Evolutionary conservation across 345 rosid genomes (phyloP).

Genomic region (Kandelia obovata): DNA sequence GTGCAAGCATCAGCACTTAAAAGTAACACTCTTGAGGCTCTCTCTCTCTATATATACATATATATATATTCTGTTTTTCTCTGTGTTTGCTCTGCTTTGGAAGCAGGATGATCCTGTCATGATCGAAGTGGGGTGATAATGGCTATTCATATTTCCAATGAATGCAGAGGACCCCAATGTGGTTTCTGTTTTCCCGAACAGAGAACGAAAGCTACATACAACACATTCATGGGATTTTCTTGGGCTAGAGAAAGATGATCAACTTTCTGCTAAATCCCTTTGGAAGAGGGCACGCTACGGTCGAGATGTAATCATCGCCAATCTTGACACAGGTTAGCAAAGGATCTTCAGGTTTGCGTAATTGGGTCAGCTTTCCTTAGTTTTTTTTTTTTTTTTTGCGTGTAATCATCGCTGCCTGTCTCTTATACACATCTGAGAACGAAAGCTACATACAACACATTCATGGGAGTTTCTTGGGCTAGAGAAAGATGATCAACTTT

Average conservation of each 20-base stretch:
- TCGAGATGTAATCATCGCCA: constrained; percentile 17
- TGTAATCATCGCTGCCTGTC: too few species aligned
- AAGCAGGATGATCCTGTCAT: too few species aligned
- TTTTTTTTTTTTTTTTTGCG: too few species aligned
- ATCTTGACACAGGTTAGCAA: constrained; percentile 17
- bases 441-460: constrained; percentile 17
- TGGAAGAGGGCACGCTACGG: constrained; percentile 16
- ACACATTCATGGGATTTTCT: constrained; percentile 26
- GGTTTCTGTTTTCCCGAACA: constrained; percentile 6
- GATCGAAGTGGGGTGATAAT: too few species aligned
- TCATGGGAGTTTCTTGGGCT: constrained; percentile 27
- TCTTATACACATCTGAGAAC: too few species aligned
- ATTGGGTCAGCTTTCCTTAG: too few species aligned
- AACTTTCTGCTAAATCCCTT: not conserved
- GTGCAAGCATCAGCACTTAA: constrained; percentile 3
- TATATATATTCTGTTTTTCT: not conserved
- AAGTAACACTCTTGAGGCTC: not conserved
- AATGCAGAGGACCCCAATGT: constrained; percentile 15
- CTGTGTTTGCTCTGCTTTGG: not conserved
- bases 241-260: constrained; percentile 13
- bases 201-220: constrained; percentile 14
- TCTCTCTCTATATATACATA: too few species aligned
- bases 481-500: constrained; percentile 4
- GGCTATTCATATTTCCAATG: not conserved
- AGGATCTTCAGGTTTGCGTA: too few species aligned